These are phyloP conservation scores for Phyllosticta citrichinensis DNA, from an alignment of 2,329 filamentous ascomycete species.

Conservation along the genomic window DNA sequence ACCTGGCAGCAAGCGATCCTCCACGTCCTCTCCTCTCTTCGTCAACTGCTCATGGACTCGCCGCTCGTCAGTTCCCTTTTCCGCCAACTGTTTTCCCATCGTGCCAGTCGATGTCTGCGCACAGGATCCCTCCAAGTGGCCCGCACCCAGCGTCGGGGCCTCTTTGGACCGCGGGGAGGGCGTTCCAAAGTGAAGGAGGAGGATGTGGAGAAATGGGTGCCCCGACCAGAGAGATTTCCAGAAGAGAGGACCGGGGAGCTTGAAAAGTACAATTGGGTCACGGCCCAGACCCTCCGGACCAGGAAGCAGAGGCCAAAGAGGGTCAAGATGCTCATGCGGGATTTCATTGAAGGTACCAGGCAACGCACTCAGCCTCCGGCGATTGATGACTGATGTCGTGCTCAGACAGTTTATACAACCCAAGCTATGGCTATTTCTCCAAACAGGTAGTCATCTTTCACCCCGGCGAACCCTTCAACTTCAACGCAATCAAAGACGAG, in stretches of 20 bases:
- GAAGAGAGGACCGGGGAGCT: constrained; percentile 73
- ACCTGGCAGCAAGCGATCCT: constrained; percentile 7
- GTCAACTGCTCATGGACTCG: constrained; percentile 58
- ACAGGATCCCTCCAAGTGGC: neutral
- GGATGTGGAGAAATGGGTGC: constrained; percentile 60
- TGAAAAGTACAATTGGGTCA: constrained; percentile 72
- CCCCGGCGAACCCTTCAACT: constrained; percentile 84
- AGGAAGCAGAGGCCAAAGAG: constrained; percentile 67
- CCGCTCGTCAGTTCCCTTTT: constrained; percentile 69
- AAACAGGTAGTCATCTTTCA: constrained; percentile 95
- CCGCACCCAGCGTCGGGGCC: constrained; percentile 6
- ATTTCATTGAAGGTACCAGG: constrained; percentile 80
- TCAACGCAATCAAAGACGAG: constrained; percentile 71
- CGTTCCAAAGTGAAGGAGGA: neutral
- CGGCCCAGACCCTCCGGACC: constrained; percentile 63
- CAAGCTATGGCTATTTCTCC: constrained; percentile 89
- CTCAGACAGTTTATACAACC: constrained; percentile 85
- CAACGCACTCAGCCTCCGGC: neutral
- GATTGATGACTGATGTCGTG: constrained; percentile 11
- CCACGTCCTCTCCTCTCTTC: constrained; percentile 3
- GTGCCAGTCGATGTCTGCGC: constrained; percentile 8
- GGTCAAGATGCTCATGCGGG: constrained; percentile 94
- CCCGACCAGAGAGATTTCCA: constrained; percentile 64
- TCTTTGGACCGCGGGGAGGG: neutral
- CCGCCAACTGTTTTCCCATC: constrained; percentile 70